A percentile compares a stretch with the other conserved stretches of the same genome.
Conservation (phyloP, 129 eudicot species). For the Flaveria bidentis region DNA sequence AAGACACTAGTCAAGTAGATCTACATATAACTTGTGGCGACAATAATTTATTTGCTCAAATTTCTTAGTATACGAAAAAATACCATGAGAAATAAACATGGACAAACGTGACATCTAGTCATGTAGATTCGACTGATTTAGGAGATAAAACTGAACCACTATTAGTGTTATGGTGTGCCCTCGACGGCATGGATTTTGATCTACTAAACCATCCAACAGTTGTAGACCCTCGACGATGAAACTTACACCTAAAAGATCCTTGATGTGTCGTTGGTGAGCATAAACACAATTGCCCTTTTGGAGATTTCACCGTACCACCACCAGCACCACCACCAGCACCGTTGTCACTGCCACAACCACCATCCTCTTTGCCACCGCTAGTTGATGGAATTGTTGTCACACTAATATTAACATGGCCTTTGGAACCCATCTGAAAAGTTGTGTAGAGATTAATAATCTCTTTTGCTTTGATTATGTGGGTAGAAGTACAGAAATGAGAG, state of each 20-base stretch:
- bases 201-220: constrained; percentile 47
- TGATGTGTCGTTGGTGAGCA: constrained; percentile 83
- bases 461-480: neutral
- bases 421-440: constrained; percentile 38
- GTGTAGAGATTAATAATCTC: neutral
- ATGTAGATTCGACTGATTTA: constrained; percentile 50
- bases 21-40: neutral
- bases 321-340: neutral
- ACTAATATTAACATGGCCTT: constrained; percentile 28
- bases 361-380: constrained; percentile 39
- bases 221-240: constrained; percentile 49
- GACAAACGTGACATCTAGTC: constrained; percentile 12
- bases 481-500: constrained; percentile 16
- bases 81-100: constrained; percentile 3
- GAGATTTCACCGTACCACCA: constrained; percentile 31
- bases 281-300: constrained; percentile 59
- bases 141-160: constrained; percentile 33
- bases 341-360: neutral
- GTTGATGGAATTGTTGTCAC: constrained; percentile 48
- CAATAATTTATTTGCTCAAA: neutral
- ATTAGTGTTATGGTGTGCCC: constrained; percentile 13
- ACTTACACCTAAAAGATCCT: constrained; percentile 79
- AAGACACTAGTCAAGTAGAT: too few species aligned
- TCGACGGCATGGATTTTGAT: constrained; percentile 65
- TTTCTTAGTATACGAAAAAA: neutral